Evolutionary conservation across 2,329 filamentous ascomycete species (phyloP).

Genomic region (Epichloe bromicola): DNA sequence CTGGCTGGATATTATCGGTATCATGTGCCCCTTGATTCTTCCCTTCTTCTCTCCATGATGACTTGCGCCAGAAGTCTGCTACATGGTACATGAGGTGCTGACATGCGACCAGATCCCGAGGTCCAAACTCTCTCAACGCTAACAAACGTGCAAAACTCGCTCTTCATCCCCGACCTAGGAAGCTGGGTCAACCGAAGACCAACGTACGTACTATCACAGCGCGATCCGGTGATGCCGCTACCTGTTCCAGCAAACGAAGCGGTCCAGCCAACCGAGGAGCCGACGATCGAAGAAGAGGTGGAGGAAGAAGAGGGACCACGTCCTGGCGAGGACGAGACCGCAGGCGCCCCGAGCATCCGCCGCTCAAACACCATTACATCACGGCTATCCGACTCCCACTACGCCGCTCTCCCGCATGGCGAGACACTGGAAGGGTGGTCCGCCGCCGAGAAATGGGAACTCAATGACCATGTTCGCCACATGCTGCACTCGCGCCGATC

Average conservation of each 20-base stretch:
- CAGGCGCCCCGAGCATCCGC: slow-evolving; percentile 15
- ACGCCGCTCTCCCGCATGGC: slow-evolving; percentile 68
- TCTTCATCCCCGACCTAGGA: slow-evolving; percentile 76
- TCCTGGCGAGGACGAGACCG: slow-evolving; percentile 11
- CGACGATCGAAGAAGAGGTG: slow-evolving; percentile 2
- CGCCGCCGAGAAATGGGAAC: slow-evolving; percentile 56
- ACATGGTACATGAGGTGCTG: background rate
- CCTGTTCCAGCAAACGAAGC: background rate
- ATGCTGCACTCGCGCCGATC: slow-evolving; percentile 73
- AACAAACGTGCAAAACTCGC: slow-evolving; percentile 81
- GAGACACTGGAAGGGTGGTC: slow-evolving; percentile 62
- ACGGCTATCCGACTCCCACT: slow-evolving; percentile 54
- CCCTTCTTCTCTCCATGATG: background rate
- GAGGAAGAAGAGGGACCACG: background rate
- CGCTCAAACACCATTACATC: slow-evolving; percentile 51
- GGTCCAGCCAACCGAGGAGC: slow-evolving; percentile 8
- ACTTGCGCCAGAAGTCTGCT: too few relatives aligned
- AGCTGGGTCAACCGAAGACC: slow-evolving; percentile 62
- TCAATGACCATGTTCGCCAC: slow-evolving; percentile 79
- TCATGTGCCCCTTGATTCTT: background rate
- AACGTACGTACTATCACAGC: slow-evolving; percentile 57
- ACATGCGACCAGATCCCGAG: slow-evolving; percentile 55
- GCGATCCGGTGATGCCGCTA: background rate
- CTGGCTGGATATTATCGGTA: slow-evolving; percentile 27
- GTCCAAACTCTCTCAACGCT: slow-evolving; percentile 71